These are phyloP conservation scores for Trichophyton schoenleinii DNA, from an alignment of 2,329 filamentous ascomycete species.

Conservation along the genomic window DNA sequence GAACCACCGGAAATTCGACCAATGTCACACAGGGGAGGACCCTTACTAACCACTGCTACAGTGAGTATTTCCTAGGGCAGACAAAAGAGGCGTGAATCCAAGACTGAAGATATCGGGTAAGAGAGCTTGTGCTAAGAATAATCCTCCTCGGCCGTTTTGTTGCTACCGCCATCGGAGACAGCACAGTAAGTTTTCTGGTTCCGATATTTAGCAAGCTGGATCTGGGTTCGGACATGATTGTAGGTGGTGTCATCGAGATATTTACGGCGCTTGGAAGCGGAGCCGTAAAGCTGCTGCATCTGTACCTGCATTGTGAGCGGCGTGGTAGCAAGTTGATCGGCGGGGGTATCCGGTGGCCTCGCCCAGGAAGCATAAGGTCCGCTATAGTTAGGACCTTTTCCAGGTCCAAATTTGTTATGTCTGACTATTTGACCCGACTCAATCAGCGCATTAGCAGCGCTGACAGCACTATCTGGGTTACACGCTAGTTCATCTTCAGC, in stretches of 20 bases:
- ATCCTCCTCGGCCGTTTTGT: not conserved
- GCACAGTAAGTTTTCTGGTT: conserved; percentile 15
- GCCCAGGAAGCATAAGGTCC: conserved; percentile 33
- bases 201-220: conserved; percentile 20
- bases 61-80: too few species aligned
- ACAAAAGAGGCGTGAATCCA: too few species aligned
- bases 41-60: too few species aligned
- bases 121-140: not conserved
- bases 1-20: too few species aligned
- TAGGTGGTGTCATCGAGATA: conserved; percentile 15
- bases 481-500: not conserved
- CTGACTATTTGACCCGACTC: conserved; percentile 22
- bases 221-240: conserved; percentile 15
- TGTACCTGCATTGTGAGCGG: conserved; percentile 19
- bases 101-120: not conserved
- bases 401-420: conserved; percentile 28
- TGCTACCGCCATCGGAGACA: not conserved
- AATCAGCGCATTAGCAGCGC: conserved; percentile 21
- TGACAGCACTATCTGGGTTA: conserved; percentile 13
- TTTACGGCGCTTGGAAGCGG: conserved; percentile 13
- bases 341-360: conserved; percentile 18
- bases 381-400: conserved; percentile 29
- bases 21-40: too few species aligned
- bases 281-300: conserved; percentile 23
- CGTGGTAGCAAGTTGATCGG: conserved; percentile 15